Percentiles rank a stretch among this genome's conserved stretches.
Conservation (phyloP, 129 eudicot species). For the Artemisia argyi region DNA sequence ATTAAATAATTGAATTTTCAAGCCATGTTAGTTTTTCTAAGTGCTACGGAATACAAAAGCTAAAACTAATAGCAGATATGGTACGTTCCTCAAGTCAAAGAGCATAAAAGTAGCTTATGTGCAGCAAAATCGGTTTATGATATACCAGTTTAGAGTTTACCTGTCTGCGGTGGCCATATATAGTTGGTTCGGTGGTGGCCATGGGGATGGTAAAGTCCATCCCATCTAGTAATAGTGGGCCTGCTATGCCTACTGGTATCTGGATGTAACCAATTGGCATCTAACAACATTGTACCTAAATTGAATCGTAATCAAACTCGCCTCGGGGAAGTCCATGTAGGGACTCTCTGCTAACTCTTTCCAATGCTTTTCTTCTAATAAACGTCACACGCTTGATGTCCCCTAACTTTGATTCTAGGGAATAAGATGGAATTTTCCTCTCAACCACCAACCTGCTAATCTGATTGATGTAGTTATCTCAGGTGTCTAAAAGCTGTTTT, state of each 20-base stretch:
- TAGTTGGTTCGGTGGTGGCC: conserved; percentile 73
- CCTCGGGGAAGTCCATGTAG: conserved; percentile 49
- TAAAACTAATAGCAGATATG: too few relatives aligned
- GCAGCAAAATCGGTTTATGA: too few relatives aligned
- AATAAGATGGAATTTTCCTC: conserved; percentile 48
- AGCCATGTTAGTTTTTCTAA: too few relatives aligned
- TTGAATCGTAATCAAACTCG: conserved; percentile 54
- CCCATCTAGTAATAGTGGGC: conserved; percentile 59
- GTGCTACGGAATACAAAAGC: too few relatives aligned
- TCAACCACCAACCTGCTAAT: conserved; percentile 38
- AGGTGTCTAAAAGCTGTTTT: too few relatives aligned
- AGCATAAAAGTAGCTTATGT: too few relatives aligned
- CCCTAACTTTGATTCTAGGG: conserved; percentile 51
- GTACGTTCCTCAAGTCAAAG: too few relatives aligned
- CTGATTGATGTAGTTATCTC: too few relatives aligned
- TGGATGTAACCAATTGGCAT: conserved; percentile 72
- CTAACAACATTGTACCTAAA: conserved; percentile 68
- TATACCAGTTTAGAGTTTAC: too few relatives aligned
- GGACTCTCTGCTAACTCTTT: conserved; percentile 48
- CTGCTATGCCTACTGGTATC: conserved; percentile 67
- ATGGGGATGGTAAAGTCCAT: conserved; percentile 56
- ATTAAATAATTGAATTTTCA: too few relatives aligned
- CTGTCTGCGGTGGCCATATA: too few relatives aligned
- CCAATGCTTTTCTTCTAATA: conserved; percentile 52
- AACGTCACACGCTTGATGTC: conserved; percentile 49